Evolutionary conservation across 257 asterid genomes (phyloP).

Genomic region (Nicotiana tomentosiformis): DNA sequence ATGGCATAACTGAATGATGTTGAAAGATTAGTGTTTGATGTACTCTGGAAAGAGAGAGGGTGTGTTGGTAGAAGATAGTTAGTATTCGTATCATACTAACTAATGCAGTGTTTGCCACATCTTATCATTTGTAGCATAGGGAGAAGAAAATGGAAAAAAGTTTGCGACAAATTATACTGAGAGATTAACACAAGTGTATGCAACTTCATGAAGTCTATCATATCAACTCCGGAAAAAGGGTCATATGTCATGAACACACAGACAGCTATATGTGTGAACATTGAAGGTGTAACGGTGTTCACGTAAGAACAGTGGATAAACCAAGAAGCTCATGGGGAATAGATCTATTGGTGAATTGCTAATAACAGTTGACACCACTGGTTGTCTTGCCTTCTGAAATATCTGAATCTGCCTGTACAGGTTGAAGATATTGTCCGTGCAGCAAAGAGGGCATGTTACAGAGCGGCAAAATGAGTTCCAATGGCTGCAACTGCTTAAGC

Average conservation of each 20-base stretch:
- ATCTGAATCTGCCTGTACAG: constrained; percentile 13
- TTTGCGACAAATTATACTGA: not conserved
- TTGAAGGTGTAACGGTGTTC: not conserved
- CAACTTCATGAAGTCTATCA: not conserved
- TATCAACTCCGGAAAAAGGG: not conserved
- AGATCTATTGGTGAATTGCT: not conserved
- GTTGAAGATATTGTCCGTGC: constrained; percentile 46
- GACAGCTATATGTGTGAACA: not conserved
- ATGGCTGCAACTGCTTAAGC: constrained; percentile 32
- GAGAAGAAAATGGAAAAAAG: not conserved
- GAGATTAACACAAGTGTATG: not conserved
- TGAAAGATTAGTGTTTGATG: no score
- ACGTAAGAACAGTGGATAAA: not conserved
- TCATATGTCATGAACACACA: not conserved
- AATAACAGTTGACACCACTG: not conserved
- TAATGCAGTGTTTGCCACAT: not conserved
- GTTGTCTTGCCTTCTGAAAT: not conserved
- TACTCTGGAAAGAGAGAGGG: not conserved
- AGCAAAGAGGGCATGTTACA: constrained; percentile 39
- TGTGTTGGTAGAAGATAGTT: not conserved
- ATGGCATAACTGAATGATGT: no score
- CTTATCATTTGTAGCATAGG: not conserved
- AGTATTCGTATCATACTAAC: not conserved
- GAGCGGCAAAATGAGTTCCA: constrained; percentile 22
- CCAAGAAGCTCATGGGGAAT: not conserved